Evolutionary conservation across 2,329 filamentous ascomycete species (phyloP).

Genomic region (Apiospora kogelbergensis): DNA sequence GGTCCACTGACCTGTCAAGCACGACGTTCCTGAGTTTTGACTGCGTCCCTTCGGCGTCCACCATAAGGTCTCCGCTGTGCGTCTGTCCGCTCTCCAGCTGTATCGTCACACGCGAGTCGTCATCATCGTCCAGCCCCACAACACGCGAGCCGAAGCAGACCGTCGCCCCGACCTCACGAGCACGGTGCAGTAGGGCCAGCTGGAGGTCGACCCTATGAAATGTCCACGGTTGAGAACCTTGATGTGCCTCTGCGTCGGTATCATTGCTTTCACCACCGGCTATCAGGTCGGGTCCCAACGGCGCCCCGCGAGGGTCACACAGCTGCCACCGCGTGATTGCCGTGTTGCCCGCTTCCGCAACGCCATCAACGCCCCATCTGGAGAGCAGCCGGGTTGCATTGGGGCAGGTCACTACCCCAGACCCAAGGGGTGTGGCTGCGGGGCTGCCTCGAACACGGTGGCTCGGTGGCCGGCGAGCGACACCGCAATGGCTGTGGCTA

Average conservation of each 20-base stretch:
- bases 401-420: constrained; percentile 1
- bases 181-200: neutral
- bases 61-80: neutral
- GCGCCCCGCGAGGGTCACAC: neutral
- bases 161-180: neutral
- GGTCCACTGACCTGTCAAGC: neutral
- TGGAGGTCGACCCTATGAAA: neutral
- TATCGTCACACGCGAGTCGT: neutral
- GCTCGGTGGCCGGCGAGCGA: constrained; percentile 9
- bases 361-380: neutral
- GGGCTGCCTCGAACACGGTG: constrained; percentile 3
- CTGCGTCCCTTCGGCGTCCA: neutral
- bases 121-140: neutral
- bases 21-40: neutral
- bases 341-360: neutral
- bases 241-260: no score
- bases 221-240: neutral
- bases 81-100: neutral
- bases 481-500: constrained; percentile 11
- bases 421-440: neutral
- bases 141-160: neutral
- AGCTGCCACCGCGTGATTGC: neutral
- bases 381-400: neutral
- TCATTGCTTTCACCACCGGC: neutral
- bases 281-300: neutral